Evolutionary conservation across 441 rosid genomes (phyloP), one percentile per base, ranked within the genome.

Genomic region (Isatis lusitanica): DNA sequence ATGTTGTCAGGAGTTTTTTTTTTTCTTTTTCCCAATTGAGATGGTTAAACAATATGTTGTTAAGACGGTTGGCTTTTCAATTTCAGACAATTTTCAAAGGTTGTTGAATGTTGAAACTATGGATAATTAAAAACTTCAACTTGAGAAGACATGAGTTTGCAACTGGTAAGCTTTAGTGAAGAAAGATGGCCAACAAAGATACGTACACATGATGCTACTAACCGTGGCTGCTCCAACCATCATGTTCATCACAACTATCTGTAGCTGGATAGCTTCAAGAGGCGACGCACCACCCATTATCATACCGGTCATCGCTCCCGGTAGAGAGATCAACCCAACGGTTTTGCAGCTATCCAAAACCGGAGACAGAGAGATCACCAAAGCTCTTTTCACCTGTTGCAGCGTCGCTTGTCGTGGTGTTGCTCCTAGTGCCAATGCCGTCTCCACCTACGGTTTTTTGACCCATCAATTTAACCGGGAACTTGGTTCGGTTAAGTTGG

Each of bases 261-360:
- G 98, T 6, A 94, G 83, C 63, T 92, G 98, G 60, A 94, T 89
- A 3, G 98, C 97, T 69, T 92, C 96, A 3, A 88, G 70, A 0
- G 97, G 97, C 2, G 97, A 90, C 6, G 97, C 90, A 16, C 98
- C 98, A 1, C 97, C 98, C 98, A 92, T 89, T 67, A 94, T 92
- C 69, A 92, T 86, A 12, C 97, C 97, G 0, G 97, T 94, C 98
- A 94, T 94, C 0, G 98, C 97, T 0, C 98, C 97, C 0, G 98
- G 98, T 26, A 94, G 84, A 0, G 96, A 88, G 18, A 94, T 89
- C 48, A 94, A 82, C 11, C 97, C 97, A 16, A 94, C 94, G 0
- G 97, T 92, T 78, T 94, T 94, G 4, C 97, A 95, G 74, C 84
- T 90, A 86, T 94, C 98, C 36, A 94, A 35, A 9, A 92, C 94